Base-by-base conservation (phyloP, 1,284 basidiomycete species). In the Kalmanozyma brasiliensis region DNA sequence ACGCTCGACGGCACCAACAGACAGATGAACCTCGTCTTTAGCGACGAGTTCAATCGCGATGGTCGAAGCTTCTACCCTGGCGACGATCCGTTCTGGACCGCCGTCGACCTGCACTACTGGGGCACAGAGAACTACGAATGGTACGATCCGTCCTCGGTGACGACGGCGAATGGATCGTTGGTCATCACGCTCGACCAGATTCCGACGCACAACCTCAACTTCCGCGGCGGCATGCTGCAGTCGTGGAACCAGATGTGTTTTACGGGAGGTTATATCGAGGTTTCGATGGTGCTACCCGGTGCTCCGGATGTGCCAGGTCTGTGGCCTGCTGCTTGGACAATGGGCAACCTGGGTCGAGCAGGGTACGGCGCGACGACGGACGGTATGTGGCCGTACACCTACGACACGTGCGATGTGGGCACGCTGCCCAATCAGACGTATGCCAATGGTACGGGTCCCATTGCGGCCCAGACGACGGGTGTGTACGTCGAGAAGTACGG, bases 311-410 rank as follows among this genome's bases (percentile, higher is more conserved):
- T 72, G 1, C 36, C 71, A 0, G 76, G 78, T 3, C 45, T 74
- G 1, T 80, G 76, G 79, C 79, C 79, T 6, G 76, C 74, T 1
- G 64, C 71, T 9, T 81, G 77, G 76, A 74, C 74, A 8, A 74
- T 80, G 77, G 79, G 79, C 49, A 80, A 80, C 30, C 86, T 96
- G 3, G 93, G 89, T 1, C 84, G 93, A 48, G 88, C 92, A 0
- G 93, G 92, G 3, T 90, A 92, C 80, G 86, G 89, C 19, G 91
- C 90, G 0, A 89, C 90, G 0, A 89, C 90, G 2, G 74, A 82
- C 17, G 79, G 80, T 1, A 62, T 74, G 44, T 82, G 80, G 80
- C 80, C 80, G 2, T 82, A 77, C 51, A 76, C 73, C 11, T 81
- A 92, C 81, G 73, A 79, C 33, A 26, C 53, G 2, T 82, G 80